These are phyloP conservation scores for Sphaerosporella brunnea DNA, from an alignment of 495 filamentous ascomycete species.

Conservation along the genomic window DNA sequence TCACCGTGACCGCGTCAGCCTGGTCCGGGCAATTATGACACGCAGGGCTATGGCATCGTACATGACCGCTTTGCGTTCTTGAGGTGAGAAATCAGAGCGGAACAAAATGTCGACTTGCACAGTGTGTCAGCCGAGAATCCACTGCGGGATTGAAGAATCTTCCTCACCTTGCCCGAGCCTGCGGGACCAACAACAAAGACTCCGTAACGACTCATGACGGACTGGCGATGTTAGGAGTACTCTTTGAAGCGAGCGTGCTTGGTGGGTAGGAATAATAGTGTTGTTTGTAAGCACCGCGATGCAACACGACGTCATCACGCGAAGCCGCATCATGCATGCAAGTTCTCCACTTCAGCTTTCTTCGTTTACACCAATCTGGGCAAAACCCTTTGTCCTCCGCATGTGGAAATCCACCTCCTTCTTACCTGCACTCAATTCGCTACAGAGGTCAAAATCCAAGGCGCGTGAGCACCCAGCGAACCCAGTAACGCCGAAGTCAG, in stretches of 20 bases:
- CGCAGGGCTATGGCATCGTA: constrained; percentile 9
- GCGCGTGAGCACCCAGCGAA: too few relatives aligned
- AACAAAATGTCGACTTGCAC: constrained; percentile 95
- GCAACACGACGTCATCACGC: too few relatives aligned
- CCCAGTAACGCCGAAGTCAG: too few relatives aligned
- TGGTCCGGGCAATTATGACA: neutral
- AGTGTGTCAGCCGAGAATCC: too few relatives aligned
- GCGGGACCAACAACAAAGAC: constrained; percentile 88
- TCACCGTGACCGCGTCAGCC: neutral
- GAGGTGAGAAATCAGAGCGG: constrained; percentile 78
- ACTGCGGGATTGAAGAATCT: neutral
- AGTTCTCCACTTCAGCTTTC: too few relatives aligned
- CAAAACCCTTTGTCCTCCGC: too few relatives aligned
- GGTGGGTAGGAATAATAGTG: constrained; percentile 16
- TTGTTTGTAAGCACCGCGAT: too few relatives aligned
- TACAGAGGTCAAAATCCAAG: too few relatives aligned
- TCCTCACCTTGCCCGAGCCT: constrained; percentile 60
- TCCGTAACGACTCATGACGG: constrained; percentile 82
- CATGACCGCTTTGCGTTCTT: constrained; percentile 72
- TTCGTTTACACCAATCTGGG: too few relatives aligned
- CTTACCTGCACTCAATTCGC: too few relatives aligned
- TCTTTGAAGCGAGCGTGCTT: constrained; percentile 6
- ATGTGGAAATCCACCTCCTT: too few relatives aligned
- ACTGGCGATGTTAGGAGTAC: neutral
- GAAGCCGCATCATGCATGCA: too few relatives aligned